These are phyloP conservation scores for Quercus dentata DNA, from an alignment of 306 rosid species.

Conservation along the genomic window DNA sequence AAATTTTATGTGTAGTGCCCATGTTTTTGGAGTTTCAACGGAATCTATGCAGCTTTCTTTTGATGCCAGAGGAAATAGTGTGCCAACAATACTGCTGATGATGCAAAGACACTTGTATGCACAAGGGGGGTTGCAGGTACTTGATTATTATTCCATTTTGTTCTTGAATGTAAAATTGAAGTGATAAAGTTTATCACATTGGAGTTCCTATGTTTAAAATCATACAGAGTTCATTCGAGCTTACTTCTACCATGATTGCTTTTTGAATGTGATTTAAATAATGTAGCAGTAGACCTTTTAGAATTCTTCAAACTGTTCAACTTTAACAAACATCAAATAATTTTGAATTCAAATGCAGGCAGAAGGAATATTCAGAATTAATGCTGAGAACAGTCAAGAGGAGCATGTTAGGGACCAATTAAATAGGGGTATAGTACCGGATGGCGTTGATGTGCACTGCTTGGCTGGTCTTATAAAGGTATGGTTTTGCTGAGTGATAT, in stretches of 20 bases:
- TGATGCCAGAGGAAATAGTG: constrained; percentile 96
- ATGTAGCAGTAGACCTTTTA: background rate
- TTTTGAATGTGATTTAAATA: background rate
- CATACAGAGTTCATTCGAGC: background rate
- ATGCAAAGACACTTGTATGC: constrained; percentile 90
- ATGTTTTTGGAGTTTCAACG: constrained; percentile 94
- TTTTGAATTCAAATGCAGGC: constrained; percentile 52
- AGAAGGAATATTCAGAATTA: constrained; percentile 97
- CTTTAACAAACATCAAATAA: constrained; percentile 17
- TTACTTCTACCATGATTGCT: background rate
- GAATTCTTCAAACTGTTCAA: constrained; percentile 15
- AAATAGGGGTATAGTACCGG: constrained; percentile 76
- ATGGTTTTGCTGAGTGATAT: background rate
- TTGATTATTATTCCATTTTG: constrained; percentile 11
- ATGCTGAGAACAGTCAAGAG: constrained; percentile 92
- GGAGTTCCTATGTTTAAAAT: background rate
- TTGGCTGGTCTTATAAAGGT: constrained; percentile 98
- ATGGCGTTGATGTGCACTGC: constrained; percentile 85
- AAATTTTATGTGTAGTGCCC: constrained; percentile 57
- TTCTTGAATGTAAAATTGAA: background rate
- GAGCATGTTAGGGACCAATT: constrained; percentile 87
- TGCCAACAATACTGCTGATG: constrained; percentile 81
- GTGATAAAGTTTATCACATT: constrained; percentile 8
- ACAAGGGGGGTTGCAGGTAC: constrained; percentile 90
- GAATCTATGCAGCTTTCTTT: constrained; percentile 99